Conservation (phyloP, 2,329 filamentous ascomycete species). For the Aspergillus carbonarius region DNA sequence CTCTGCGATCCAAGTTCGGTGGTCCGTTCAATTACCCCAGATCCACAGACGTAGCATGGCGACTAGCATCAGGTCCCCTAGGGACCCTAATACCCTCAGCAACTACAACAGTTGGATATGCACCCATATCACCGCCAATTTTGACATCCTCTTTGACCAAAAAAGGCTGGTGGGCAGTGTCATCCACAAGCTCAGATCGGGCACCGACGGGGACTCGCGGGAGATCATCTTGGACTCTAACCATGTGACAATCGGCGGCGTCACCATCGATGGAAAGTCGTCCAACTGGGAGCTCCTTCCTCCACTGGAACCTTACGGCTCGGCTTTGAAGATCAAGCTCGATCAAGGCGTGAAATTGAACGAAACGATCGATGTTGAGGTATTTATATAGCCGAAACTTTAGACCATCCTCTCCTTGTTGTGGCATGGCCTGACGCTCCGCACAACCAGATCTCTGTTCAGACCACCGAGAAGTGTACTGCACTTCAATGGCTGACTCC, state of each 20-base stretch:
- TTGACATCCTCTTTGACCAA: slow-evolving; percentile 79
- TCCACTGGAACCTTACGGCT: slow-evolving; percentile 67
- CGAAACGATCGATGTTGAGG: slow-evolving; percentile 50
- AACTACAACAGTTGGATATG: slow-evolving; percentile 90
- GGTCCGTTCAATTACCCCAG: slow-evolving; percentile 5
- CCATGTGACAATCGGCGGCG: slow-evolving; percentile 69
- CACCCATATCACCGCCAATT: slow-evolving; percentile 75
- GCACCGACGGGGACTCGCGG: slow-evolving; percentile 69
- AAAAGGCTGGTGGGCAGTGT: slow-evolving; percentile 77
- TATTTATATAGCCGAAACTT: slow-evolving; percentile 24
- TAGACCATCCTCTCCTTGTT: neutral
- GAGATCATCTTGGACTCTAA: slow-evolving; percentile 89
- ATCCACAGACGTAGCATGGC: slow-evolving; percentile 37
- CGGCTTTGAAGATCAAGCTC: slow-evolving; percentile 49
- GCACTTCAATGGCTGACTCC: slow-evolving; percentile 94
- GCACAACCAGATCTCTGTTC: slow-evolving; percentile 60
- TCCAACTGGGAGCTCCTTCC: slow-evolving; percentile 70
- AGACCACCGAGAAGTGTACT: slow-evolving; percentile 85
- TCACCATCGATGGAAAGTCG: slow-evolving; percentile 66
- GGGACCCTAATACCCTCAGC: slow-evolving; percentile 86
- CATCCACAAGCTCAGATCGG: slow-evolving; percentile 70
- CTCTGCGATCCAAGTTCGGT: slow-evolving; percentile 7
- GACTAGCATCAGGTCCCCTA: slow-evolving; percentile 46
- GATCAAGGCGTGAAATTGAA: slow-evolving; percentile 48
- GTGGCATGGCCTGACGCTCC: neutral